Percentiles rank a stretch among this genome's conserved stretches.
Conservation (phyloP, 164 flowering plant species). For the Tinospora cordifolia region DNA sequence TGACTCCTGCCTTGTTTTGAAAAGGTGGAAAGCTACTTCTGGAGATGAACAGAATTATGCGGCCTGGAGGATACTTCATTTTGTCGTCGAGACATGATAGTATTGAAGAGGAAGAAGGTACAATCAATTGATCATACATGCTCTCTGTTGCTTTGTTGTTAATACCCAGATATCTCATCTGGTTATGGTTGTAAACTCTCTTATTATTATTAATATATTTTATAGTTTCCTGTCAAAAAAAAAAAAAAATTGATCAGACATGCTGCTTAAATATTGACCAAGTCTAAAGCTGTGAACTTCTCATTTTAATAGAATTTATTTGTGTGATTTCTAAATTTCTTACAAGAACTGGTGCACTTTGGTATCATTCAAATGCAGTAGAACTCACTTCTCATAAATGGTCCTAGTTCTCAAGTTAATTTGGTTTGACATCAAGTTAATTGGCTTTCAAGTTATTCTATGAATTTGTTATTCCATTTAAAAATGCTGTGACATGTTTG, state of each 20-base stretch:
- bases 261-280: background rate
- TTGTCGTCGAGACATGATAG: slow-evolving; percentile 60
- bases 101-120: slow-evolving; percentile 82
- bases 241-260: no score
- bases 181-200: no score
- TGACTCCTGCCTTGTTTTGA: slow-evolving; percentile 5
- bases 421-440: no score
- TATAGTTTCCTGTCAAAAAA: no score
- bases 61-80: slow-evolving; percentile 91
- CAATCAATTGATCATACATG: no score
- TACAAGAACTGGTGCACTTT: background rate
- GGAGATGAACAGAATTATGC: slow-evolving; percentile 86
- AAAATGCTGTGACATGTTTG: background rate
- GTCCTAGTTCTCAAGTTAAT: background rate
- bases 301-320: background rate
- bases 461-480: no score
- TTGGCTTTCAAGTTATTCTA: no score
- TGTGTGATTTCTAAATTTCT: background rate
- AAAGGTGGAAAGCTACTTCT: slow-evolving; percentile 82
- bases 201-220: no score
- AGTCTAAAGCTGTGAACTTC: background rate
- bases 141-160: no score
- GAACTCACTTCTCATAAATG: background rate
- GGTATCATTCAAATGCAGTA: background rate
- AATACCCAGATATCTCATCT: no score